Evolutionary conservation across 1,284 basidiomycete species (phyloP).

Genomic region (Hortiboletus rubellus): DNA sequence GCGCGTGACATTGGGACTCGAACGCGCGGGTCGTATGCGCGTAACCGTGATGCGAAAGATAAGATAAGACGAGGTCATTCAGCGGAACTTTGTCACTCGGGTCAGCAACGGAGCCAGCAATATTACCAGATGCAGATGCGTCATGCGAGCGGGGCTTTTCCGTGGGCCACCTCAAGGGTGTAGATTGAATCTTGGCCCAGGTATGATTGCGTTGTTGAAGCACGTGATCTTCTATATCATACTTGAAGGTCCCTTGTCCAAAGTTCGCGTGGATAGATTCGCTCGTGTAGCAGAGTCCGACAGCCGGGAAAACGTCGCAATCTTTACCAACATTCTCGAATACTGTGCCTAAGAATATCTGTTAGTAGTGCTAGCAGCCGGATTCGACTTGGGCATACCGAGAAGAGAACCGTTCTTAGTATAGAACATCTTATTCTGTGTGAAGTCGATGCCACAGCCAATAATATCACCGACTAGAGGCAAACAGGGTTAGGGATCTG

Average conservation of each 20-base stretch:
- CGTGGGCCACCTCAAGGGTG: conserved; percentile 41
- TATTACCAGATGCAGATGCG: not conserved
- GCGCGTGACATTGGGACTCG: conserved; percentile 45
- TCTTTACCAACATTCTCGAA: conserved; percentile 73
- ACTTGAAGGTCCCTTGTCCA: conserved; percentile 80
- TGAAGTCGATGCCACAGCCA: conserved; percentile 90
- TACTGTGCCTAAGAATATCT: conserved; percentile 51
- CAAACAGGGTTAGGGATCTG: conserved; percentile 5
- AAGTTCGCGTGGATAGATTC: conserved; percentile 84
- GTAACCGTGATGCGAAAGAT: conserved; percentile 81
- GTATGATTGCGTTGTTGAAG: conserved; percentile 60
- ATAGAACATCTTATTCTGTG: conserved; percentile 76
- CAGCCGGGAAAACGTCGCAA: conserved; percentile 73
- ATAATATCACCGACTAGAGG: conserved; percentile 75
- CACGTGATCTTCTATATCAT: conserved; percentile 83
- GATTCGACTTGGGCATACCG: conserved; percentile 46
- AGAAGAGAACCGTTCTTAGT: conserved; percentile 85
- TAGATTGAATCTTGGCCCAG: conserved; percentile 64
- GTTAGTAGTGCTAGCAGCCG: conserved; percentile 11
- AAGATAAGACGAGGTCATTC: conserved; percentile 73
- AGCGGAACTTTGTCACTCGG: conserved; percentile 42
- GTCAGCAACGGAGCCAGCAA: conserved; percentile 11
- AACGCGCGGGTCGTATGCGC: conserved; percentile 67
- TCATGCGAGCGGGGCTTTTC: conserved; percentile 17
- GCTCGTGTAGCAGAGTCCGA: conserved; percentile 77